phyloP scores from a whole-genome alignment of 2,329 filamentous ascomycete species.

The Alternaria sp. region DNA sequence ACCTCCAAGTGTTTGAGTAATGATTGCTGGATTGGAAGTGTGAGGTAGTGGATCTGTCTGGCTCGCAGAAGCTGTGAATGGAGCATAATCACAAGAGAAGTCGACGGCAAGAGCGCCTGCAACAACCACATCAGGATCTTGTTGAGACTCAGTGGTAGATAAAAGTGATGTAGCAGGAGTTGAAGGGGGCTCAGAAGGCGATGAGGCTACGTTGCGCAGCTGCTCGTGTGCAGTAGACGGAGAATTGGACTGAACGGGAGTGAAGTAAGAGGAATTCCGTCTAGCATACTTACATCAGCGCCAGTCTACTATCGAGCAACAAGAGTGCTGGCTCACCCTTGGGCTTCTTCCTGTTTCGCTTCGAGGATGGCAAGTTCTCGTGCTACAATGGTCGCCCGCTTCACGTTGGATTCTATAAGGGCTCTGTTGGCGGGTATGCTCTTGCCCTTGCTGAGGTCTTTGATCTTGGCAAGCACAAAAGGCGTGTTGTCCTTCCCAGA shows the following conservation, averaged over 20 bases:
- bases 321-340: constrained; percentile 51
- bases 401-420: constrained; percentile 72
- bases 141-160: constrained; percentile 8
- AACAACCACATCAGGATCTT: constrained; percentile 72
- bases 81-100: constrained; percentile 79
- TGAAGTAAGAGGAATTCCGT: constrained; percentile 33
- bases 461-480: constrained; percentile 80
- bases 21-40: constrained; percentile 85
- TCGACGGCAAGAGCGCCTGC: constrained; percentile 92
- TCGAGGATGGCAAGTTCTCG: constrained; percentile 68
- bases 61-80: constrained; percentile 52
- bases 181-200: constrained; percentile 20
- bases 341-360: constrained; percentile 43
- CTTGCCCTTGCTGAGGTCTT: constrained; percentile 75
- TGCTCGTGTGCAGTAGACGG: constrained; percentile 23
- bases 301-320: constrained; percentile 40
- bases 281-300: constrained; percentile 54
- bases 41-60: constrained; percentile 64
- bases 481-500: constrained; percentile 83
- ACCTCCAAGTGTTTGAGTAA: constrained; percentile 84
- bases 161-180: constrained; percentile 18
- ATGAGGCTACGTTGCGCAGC: constrained; percentile 27
- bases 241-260: constrained; percentile 30
- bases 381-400: constrained; percentile 70
- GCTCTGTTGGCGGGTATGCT: constrained; percentile 78